Conservation (phyloP, 768 basidiomycete species). For the Rhizopogon rudus region DNA sequence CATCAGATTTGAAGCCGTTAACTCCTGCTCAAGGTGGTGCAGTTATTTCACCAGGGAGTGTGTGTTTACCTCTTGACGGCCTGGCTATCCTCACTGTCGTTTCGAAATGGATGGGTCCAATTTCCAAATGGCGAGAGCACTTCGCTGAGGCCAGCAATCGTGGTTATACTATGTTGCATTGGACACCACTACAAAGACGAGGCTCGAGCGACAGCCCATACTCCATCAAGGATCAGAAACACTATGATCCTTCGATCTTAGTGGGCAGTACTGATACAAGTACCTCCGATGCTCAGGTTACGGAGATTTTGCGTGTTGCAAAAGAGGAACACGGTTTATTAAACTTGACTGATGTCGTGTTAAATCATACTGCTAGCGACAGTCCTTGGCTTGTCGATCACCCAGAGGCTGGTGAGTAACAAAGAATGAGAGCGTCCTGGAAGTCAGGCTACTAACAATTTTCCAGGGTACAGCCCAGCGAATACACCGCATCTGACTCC, state of each 20-base stretch:
- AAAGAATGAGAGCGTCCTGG: background rate
- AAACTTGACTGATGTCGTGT: constrained; percentile 90
- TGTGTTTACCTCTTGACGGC: constrained; percentile 82
- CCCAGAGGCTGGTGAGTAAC: constrained; percentile 82
- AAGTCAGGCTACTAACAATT: constrained; percentile 4
- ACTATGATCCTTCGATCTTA: constrained; percentile 78
- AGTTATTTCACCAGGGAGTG: constrained; percentile 40
- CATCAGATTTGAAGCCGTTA: constrained; percentile 45
- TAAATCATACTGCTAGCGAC: constrained; percentile 97
- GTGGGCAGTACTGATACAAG: constrained; percentile 34
- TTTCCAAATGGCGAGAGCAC: constrained; percentile 70
- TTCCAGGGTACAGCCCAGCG: constrained; percentile 77
- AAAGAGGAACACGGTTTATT: constrained; percentile 85
- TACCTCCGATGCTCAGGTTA: constrained; percentile 52
- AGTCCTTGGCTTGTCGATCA: constrained; percentile 89
- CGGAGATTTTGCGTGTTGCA: constrained; percentile 62
- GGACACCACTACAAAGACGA: constrained; percentile 89
- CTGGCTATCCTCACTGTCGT: constrained; percentile 86
- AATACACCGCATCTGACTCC: constrained; percentile 91
- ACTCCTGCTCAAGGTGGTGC: constrained; percentile 49
- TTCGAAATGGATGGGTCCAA: constrained; percentile 97
- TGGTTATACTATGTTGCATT: constrained; percentile 98
- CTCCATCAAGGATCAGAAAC: constrained; percentile 84
- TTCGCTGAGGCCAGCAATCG: constrained; percentile 81
- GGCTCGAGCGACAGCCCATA: constrained; percentile 91